Percentiles rank a stretch among this genome's conserved stretches.
phyloP scores from a whole-genome alignment of 192 early-diverging fungal genomes.

The Coemansia sp. region DNA sequence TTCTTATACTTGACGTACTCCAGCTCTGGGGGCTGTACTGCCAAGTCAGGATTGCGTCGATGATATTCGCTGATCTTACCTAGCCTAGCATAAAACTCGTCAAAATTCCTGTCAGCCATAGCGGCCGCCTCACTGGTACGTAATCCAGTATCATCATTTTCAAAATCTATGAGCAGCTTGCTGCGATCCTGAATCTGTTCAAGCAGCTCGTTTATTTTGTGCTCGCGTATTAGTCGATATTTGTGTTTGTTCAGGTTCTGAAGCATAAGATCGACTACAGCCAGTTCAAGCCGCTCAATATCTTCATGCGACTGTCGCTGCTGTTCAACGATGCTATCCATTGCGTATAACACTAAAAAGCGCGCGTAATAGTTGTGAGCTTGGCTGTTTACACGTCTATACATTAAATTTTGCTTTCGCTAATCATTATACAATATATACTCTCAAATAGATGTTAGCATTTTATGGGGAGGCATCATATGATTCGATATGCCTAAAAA shows the following conservation, averaged over 20 bases:
- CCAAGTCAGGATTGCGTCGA: slow-evolving; percentile 70
- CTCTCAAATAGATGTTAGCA: background rate
- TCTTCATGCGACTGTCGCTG: slow-evolving; percentile 83
- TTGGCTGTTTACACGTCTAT: background rate
- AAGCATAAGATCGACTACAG: slow-evolving; percentile 78
- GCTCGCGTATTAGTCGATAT: slow-evolving; percentile 78
- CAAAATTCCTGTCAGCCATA: slow-evolving; percentile 72
- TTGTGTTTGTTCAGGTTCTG: slow-evolving; percentile 76
- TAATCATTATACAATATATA: background rate
- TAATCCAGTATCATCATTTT: slow-evolving; percentile 69
- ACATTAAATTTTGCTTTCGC: background rate
- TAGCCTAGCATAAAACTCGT: slow-evolving; percentile 84
- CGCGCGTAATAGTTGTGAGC: background rate
- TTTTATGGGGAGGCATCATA: slow-evolving; percentile 8
- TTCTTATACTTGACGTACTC: slow-evolving; percentile 63
- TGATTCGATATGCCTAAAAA: background rate
- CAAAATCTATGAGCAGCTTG: slow-evolving; percentile 62
- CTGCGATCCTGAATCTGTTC: slow-evolving; percentile 70
- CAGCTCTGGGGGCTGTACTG: slow-evolving; percentile 77
- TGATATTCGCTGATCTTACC: slow-evolving; percentile 80
- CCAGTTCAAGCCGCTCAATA: slow-evolving; percentile 88
- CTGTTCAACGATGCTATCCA: slow-evolving; percentile 68
- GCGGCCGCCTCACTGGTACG: slow-evolving; percentile 68
- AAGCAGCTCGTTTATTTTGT: slow-evolving; percentile 68
- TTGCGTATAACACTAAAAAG: slow-evolving; percentile 9